Percentiles rank a stretch among this genome's conserved stretches.
Conservation (phyloP, 2,329 filamentous ascomycete species). For the Aspergillus versicolor region DNA sequence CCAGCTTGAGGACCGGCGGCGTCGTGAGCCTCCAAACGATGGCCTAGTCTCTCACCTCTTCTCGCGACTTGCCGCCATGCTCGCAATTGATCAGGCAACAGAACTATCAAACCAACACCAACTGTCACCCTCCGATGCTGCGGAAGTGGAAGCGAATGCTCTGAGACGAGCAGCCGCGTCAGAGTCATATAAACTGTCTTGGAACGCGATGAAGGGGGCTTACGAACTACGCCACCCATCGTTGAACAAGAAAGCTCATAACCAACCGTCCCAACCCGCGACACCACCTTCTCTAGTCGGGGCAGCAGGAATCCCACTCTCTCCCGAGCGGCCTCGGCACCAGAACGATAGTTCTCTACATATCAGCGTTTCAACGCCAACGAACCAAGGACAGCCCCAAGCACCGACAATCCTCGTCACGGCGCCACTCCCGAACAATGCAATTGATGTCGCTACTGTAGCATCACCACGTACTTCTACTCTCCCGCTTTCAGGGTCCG, state of each 20-base stretch:
- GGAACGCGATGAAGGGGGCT: conserved; percentile 39
- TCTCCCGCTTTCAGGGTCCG: conserved; percentile 38
- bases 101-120: conserved; percentile 41
- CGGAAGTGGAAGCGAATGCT: conserved; percentile 45
- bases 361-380: conserved; percentile 40
- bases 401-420: conserved; percentile 41
- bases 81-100: conserved; percentile 48
- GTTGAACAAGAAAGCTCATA: conserved; percentile 27
- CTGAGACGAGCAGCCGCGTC: conserved; percentile 45
- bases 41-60: conserved; percentile 47
- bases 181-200: conserved; percentile 47
- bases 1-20: conserved; percentile 38
- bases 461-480: conserved; percentile 40
- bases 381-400: conserved; percentile 18
- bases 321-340: conserved; percentile 29
- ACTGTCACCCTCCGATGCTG: conserved; percentile 40
- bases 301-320: conserved; percentile 35
- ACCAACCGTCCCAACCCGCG: background rate
- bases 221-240: conserved; percentile 51
- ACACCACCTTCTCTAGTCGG: conserved; percentile 30
- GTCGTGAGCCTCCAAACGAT: conserved; percentile 41
- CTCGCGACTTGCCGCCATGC: conserved; percentile 50
- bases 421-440: conserved; percentile 35
- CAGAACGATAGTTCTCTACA: conserved; percentile 36
- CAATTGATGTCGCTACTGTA: conserved; percentile 33